Evolutionary conservation across 2,329 filamentous ascomycete species (phyloP), one percentile per base, ranked within the genome.

Genomic region (Fusarium temperatum): DNA sequence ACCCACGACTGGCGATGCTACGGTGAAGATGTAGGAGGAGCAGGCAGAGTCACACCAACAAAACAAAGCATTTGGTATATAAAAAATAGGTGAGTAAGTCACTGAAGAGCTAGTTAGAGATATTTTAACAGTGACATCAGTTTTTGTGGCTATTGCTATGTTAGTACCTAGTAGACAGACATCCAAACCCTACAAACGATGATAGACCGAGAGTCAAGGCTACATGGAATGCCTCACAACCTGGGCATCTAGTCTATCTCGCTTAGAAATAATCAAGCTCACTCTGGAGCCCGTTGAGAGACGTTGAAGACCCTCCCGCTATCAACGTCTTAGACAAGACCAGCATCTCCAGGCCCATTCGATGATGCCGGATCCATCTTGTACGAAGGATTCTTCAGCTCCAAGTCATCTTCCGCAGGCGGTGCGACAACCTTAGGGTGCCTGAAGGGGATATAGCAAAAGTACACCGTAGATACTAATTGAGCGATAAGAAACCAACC

Each of bases 1-100:
- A 24, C 47, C 28, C 57, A 70, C 69, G 66, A 66, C 47, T 66
- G 47, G 42, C 45, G 36, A 64, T 57, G 26, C 30, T 8, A 45
- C 45, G 18, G 35, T 54, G 28, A 36, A 41, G 36, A 50, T 62
- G 26, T 62, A 61, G 18, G 30, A 20, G 30, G 24, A 28, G 36
- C 18, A 32, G 28, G 14, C 6, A 35, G 32, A 30, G 12, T 7
- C 17, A 32, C 36, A 32, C 36, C 8, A 41, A 30, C 15, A 56
- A 18, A 60, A 20, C 5, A 45, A 6, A 22, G 10, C n/a, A 22
- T 39, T 39, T 22, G 35, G 24, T 6, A 4, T 28, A 26, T 22
- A 39, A 28, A 28, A 30, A 8, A 30, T 18, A 56, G 17, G 11
- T 20, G 7, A 22, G n/a, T 13, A 39, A 56, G 13, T n/a, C 3